Base-by-base conservation (phyloP, 441 rosid genomes). In the Aquilaria agallochum region DNA sequence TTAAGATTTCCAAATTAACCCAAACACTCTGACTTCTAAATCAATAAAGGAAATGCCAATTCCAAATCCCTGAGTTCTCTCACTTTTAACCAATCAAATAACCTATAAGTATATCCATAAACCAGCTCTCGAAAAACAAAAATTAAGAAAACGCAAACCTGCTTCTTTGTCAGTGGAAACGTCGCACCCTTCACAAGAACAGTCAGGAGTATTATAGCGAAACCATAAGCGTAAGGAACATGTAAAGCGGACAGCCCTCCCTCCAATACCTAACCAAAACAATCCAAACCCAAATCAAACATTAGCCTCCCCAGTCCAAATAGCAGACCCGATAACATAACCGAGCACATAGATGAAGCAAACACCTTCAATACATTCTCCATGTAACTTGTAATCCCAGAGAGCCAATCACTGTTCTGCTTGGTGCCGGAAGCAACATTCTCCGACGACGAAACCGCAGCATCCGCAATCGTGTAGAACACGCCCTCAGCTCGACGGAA, bases 141-240 rank as follows among this genome's bases (percentile, higher is more conserved):
- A 36, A 36, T 34, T 20, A 20, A 20, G 27, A 20, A 44, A 52
- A 14, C 27, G 62, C 68, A 54, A 73, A 94, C 98, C 98, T 94
- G 98, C 53, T 90, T 90, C 85, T 79, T 90, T 4, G 92, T 87
- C 90, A 94, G 63, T 51, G 98, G 98, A 73, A 87, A 94, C 1
- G 98, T 94, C 32, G 81, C 93, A 44, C 97, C 95, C 76, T 94
- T 94, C 58, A 94, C 96, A 69, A 94, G 87, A 45, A 94, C 79
- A 0, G 97, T 94, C 11, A 94, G 79, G 8, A 94, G 84, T 69
- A 94, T 87, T 68, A 94, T 88, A 50, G 98, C 96, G 62, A 94
- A 94, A 8, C 98, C 98, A 72, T 90, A 94, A 0, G 97, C 73
- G 58, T 90, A 90, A 1, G 97, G 95, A 10, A 85, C 85, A 56